phyloP scores from a whole-genome alignment of 2,329 filamentous ascomycete species.

The Stemphylium lycopersici region DNA sequence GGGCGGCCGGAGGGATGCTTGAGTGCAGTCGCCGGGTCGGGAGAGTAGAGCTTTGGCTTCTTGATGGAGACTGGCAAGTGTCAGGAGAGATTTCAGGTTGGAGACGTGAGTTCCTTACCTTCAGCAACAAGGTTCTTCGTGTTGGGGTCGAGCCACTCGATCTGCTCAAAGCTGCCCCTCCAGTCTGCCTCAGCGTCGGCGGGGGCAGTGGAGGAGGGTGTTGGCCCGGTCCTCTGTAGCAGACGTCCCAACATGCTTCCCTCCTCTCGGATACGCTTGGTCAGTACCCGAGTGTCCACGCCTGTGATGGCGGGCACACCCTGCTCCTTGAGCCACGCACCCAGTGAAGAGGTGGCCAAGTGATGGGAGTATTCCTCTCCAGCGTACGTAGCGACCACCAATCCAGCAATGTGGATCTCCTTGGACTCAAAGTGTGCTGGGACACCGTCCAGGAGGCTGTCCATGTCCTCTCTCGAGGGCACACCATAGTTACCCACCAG shows the following conservation, averaged over 20 bases:
- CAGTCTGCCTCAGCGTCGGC: constrained; percentile 49
- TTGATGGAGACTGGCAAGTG: constrained; percentile 79
- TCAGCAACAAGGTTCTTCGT: constrained; percentile 90
- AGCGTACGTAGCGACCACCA: constrained; percentile 88
- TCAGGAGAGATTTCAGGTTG: constrained; percentile 24
- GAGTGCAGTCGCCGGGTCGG: constrained; percentile 71
- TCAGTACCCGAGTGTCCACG: constrained; percentile 90
- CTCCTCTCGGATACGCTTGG: constrained; percentile 90
- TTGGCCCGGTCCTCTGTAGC: constrained; percentile 69
- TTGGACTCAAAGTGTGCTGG: constrained; percentile 92
- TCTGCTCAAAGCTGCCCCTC: constrained; percentile 71
- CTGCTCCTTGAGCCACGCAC: constrained; percentile 95
- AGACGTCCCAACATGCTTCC: constrained; percentile 96
- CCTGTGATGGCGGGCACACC: constrained; percentile 92
- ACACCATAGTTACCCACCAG: constrained; percentile 98
- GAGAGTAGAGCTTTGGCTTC: constrained; percentile 83
- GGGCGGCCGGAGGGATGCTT: constrained; percentile 87
- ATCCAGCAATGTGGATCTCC: constrained; percentile 90
- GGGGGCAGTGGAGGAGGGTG: constrained; percentile 27
- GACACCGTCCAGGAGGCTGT: constrained; percentile 82
- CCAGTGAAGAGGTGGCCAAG: constrained; percentile 86
- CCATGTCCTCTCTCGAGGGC: constrained; percentile 81
- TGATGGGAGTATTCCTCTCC: constrained; percentile 96
- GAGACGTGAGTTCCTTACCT: constrained; percentile 62
- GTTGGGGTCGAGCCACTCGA: constrained; percentile 93